Evolutionary conservation across 805 yeast genomes (phyloP).

Genomic region (Saccharomyces mikatae): DNA sequence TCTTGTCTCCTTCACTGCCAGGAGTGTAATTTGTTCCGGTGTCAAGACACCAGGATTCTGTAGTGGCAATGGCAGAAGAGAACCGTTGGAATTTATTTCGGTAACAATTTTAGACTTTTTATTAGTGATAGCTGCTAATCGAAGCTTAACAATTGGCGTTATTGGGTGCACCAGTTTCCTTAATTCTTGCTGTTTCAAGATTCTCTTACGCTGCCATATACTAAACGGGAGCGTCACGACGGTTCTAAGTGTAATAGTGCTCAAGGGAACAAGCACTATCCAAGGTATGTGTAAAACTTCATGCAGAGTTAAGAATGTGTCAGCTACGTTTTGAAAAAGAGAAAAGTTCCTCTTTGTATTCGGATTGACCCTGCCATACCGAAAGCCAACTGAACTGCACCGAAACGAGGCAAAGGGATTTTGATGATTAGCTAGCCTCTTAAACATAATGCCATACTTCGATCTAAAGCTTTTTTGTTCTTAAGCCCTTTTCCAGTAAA

Average conservation of each 20-base stretch:
- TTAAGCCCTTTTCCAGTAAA: not conserved
- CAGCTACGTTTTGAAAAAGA: constrained; percentile 18
- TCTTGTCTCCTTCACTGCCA: constrained; percentile 71
- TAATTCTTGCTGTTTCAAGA: constrained; percentile 61
- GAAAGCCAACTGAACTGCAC: not conserved
- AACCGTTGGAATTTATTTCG: not conserved
- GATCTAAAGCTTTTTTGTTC: not conserved
- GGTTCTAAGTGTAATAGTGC: constrained; percentile 60
- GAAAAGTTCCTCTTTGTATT: constrained; percentile 8
- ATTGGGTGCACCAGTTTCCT: constrained; percentile 67
- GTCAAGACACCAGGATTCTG: constrained; percentile 33
- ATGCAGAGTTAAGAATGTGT: constrained; percentile 34
- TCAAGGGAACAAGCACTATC: constrained; percentile 70
- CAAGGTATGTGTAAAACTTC: constrained; percentile 62
- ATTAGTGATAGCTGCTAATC: constrained; percentile 33
- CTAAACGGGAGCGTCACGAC: constrained; percentile 72
- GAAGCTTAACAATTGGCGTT: constrained; percentile 61
- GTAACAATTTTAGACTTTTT: not conserved
- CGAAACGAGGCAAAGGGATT: not conserved
- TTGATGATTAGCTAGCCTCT: not conserved
- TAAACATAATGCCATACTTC: not conserved
- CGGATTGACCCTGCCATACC: not conserved
- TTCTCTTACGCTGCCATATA: constrained; percentile 56
- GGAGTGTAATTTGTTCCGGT: constrained; percentile 67
- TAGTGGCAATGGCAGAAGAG: not conserved